Conservation (phyloP, 2,329 filamentous ascomycete genomes). For the Ascochyta fabae region DNA sequence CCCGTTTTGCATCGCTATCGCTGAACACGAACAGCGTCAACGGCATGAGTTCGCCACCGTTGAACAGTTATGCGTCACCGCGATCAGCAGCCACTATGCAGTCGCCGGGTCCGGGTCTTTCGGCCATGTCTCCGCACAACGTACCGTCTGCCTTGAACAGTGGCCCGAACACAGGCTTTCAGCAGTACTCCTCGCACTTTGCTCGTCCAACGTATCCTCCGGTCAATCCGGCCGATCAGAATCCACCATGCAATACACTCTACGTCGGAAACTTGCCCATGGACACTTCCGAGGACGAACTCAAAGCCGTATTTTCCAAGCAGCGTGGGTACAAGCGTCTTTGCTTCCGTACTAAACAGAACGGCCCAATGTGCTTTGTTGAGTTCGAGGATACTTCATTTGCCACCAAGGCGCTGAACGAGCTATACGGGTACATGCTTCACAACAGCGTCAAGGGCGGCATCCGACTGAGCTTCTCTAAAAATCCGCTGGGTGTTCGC, state of each 20-base stretch:
- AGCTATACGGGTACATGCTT: slow-evolving; percentile 84
- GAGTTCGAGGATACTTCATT: slow-evolving; percentile 95
- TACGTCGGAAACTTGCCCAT: slow-evolving; percentile 97
- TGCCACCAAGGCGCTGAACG: slow-evolving; percentile 87
- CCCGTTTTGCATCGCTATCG: slow-evolving; percentile 72
- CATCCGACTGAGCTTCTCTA: slow-evolving; percentile 94
- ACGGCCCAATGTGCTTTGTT: slow-evolving; percentile 98
- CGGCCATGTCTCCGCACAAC: slow-evolving; percentile 57
- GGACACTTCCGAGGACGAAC: slow-evolving; percentile 91
- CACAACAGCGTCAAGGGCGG: slow-evolving; percentile 95
- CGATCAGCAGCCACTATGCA: slow-evolving; percentile 57
- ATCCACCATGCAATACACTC: slow-evolving; percentile 95
- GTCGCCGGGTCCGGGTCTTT: slow-evolving; percentile 54
- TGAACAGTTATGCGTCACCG: slow-evolving; percentile 61
- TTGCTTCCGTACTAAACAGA: slow-evolving; percentile 92
- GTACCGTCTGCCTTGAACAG: slow-evolving; percentile 63
- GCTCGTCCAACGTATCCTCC: slow-evolving; percentile 76
- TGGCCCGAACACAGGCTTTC: slow-evolving; percentile 59
- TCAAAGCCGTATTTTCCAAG: slow-evolving; percentile 91
- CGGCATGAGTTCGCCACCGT: slow-evolving; percentile 60
- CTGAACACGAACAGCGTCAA: slow-evolving; percentile 66
- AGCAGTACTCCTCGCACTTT: slow-evolving; percentile 64
- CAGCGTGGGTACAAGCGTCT: slow-evolving; percentile 94
- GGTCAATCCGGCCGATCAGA: slow-evolving; percentile 93
- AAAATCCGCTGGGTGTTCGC: slow-evolving; percentile 93